Percentiles rank a stretch among this genome's conserved stretches.
These are phyloP conservation scores for Pyrus betulifolia DNA, from an alignment of 306 rosid species.

Conservation along the genomic window DNA sequence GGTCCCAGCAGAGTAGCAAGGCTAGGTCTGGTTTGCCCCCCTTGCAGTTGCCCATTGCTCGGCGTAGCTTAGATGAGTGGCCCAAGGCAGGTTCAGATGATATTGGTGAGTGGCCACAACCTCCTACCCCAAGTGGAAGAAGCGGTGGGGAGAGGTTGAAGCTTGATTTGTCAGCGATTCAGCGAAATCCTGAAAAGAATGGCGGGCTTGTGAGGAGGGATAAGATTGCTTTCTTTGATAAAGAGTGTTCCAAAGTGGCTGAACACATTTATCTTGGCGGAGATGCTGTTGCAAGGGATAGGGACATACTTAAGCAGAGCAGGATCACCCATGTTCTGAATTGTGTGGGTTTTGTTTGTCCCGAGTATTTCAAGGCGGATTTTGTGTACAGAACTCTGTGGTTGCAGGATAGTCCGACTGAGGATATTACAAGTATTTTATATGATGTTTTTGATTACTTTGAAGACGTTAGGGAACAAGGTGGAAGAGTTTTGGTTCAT, in stretches of 20 bases:
- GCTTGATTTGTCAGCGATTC: constrained; percentile 91
- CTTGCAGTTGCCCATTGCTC: constrained; percentile 80
- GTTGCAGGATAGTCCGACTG: constrained; percentile 96
- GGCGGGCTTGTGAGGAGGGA: constrained; percentile 93
- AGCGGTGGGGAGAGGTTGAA: constrained; percentile 84
- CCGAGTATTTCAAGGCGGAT: constrained; percentile 84
- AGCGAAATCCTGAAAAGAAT: constrained; percentile 67
- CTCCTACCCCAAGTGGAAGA: constrained; percentile 85
- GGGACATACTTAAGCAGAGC: constrained; percentile 76
- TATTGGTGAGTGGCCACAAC: constrained; percentile 95
- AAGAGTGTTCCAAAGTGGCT: constrained; percentile 93
- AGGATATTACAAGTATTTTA: constrained; percentile 90
- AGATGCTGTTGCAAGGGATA: constrained; percentile 95
- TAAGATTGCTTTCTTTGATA: constrained; percentile 94
- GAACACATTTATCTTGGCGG: constrained; percentile 96
- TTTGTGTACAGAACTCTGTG: constrained; percentile 90
- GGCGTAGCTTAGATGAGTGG: constrained; percentile 96
- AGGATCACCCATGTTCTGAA: constrained; percentile 90
- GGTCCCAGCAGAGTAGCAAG: constrained; percentile 87
- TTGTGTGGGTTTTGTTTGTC: constrained; percentile 96
- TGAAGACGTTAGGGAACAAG: constrained; percentile 90
- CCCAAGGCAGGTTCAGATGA: constrained; percentile 93
- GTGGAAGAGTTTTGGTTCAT: constrained; percentile 94
- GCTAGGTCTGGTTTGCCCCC: constrained; percentile 85
- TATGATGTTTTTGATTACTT: constrained; percentile 97